phyloP scores from a whole-genome alignment of 2,329 filamentous ascomycete genomes.

The Penicillium sp. region DNA sequence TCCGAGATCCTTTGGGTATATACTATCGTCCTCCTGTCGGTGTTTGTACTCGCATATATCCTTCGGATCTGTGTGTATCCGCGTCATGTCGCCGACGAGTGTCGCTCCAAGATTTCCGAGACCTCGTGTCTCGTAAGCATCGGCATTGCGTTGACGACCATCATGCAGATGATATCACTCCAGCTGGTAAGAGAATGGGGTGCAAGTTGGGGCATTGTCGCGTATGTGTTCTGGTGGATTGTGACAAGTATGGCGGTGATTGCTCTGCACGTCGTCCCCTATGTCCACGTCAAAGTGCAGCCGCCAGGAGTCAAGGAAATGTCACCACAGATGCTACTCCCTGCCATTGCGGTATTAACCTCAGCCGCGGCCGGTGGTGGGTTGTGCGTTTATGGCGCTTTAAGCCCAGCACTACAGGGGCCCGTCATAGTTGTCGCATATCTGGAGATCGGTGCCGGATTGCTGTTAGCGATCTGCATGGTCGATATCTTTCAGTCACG shows the following conservation, averaged over 20 bases:
- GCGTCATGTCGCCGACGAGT: slow-evolving; percentile 24
- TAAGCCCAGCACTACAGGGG: slow-evolving; percentile 29
- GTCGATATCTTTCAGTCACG: slow-evolving; percentile 32
- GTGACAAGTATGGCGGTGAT: slow-evolving; percentile 29
- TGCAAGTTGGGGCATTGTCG: slow-evolving; percentile 23
- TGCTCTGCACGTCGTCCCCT: slow-evolving; percentile 32
- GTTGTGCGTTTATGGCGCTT: slow-evolving; percentile 27
- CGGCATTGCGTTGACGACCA: slow-evolving; percentile 32
- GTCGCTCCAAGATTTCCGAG: slow-evolving; percentile 31
- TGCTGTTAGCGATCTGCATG: slow-evolving; percentile 30
- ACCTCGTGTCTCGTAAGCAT: slow-evolving; percentile 38
- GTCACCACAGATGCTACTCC: slow-evolving; percentile 34
- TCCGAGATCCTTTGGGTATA: slow-evolving; percentile 38
- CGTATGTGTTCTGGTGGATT: slow-evolving; percentile 43
- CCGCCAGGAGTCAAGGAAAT: slow-evolving; percentile 32
- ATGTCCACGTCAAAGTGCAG: slow-evolving; percentile 34
- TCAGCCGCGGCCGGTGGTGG: slow-evolving; percentile 37
- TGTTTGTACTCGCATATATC: slow-evolving; percentile 28
- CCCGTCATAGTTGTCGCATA: slow-evolving; percentile 41
- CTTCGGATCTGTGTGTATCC: slow-evolving; percentile 31
- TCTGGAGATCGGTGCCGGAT: slow-evolving; percentile 33
- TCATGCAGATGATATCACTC: slow-evolving; percentile 56
- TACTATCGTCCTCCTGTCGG: slow-evolving; percentile 30
- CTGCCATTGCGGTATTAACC: slow-evolving; percentile 38
- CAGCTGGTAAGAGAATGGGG: slow-evolving; percentile 33